phyloP scores from a whole-genome alignment of 208 protist genomes.

The Leptomonas seymouri region DNA sequence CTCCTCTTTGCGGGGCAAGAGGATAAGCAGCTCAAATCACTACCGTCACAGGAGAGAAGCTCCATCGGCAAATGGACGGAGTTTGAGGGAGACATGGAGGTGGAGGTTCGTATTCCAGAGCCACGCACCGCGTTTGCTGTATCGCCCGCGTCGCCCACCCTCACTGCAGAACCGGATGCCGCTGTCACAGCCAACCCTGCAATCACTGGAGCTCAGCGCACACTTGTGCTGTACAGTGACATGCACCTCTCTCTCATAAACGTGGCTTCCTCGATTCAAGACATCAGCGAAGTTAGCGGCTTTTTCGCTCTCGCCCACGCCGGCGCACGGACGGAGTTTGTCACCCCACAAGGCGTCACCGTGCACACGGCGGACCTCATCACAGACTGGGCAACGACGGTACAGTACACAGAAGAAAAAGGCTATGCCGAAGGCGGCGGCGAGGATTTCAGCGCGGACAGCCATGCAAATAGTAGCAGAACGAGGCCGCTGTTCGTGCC shows the following conservation, averaged over 20 bases:
- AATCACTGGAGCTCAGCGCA: conserved; percentile 14
- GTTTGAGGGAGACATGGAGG: conserved; percentile 27
- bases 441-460: neutral
- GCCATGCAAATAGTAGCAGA: neutral
- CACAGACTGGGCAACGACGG: conserved; percentile 31
- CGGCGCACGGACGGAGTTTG: conserved; percentile 29
- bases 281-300: conserved; percentile 10
- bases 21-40: neutral
- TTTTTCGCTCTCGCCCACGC: conserved; percentile 29
- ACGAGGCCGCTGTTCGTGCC: neutral
- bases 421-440: neutral
- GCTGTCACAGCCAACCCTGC: too few relatives aligned
- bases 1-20: neutral
- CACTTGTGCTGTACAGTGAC: conserved; percentile 30
- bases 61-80: conserved; percentile 9
- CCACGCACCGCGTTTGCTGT: neutral
- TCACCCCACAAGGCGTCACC: conserved; percentile 7
- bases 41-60: neutral
- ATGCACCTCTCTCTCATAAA: conserved; percentile 27
- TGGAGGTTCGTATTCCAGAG: conserved; percentile 27
- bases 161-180: neutral
- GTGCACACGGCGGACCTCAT: conserved; percentile 14
- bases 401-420: conserved; percentile 27
- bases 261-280: neutral
- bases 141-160: neutral